Evolutionary conservation across 2,329 filamentous ascomycete species (phyloP).

Genomic region (Aspergillus puulaauensis): DNA sequence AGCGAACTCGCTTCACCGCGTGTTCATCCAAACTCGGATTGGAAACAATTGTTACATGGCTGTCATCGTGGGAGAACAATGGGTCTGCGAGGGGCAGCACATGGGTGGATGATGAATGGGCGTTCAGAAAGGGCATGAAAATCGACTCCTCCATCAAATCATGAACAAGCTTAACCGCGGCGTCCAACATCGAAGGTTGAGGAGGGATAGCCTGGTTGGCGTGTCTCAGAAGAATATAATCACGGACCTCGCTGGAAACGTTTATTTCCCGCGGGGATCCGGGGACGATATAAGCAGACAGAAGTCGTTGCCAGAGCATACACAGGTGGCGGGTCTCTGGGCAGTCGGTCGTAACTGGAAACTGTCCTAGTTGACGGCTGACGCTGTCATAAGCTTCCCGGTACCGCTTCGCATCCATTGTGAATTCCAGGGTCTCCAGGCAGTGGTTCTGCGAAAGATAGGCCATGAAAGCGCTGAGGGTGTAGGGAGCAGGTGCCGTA

Average conservation of each 20-base stretch:
- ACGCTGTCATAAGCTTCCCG: constrained; percentile 64
- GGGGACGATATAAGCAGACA: constrained; percentile 86
- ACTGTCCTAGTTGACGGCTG: constrained; percentile 50
- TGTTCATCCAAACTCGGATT: constrained; percentile 31
- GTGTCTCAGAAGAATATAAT: constrained; percentile 71
- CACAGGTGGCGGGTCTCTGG: constrained; percentile 68
- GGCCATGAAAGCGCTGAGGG: constrained; percentile 88
- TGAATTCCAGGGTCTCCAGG: constrained; percentile 93
- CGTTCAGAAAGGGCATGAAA: constrained; percentile 85
- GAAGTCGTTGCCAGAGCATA: constrained; percentile 80
- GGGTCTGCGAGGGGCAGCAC: constrained; percentile 48
- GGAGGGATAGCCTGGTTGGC: constrained; percentile 61
- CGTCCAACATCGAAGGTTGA: constrained; percentile 73
- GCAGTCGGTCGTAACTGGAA: constrained; percentile 50
- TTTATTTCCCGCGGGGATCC: constrained; percentile 88
- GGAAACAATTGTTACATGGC: constrained; percentile 32
- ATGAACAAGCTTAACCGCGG: constrained; percentile 83
- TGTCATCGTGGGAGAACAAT: constrained; percentile 40
- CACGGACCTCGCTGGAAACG: constrained; percentile 79
- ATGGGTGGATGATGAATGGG: constrained; percentile 50
- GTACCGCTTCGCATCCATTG: constrained; percentile 88
- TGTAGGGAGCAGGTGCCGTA: constrained; percentile 82
- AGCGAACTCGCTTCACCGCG: constrained; percentile 25
- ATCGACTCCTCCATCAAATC: constrained; percentile 98
- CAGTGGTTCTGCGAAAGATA: constrained; percentile 97